A percentile compares a stretch with the other conserved stretches of the same genome.
phyloP scores from a whole-genome alignment of 306 rosid species.

The Hylodesmum podocarpum region DNA sequence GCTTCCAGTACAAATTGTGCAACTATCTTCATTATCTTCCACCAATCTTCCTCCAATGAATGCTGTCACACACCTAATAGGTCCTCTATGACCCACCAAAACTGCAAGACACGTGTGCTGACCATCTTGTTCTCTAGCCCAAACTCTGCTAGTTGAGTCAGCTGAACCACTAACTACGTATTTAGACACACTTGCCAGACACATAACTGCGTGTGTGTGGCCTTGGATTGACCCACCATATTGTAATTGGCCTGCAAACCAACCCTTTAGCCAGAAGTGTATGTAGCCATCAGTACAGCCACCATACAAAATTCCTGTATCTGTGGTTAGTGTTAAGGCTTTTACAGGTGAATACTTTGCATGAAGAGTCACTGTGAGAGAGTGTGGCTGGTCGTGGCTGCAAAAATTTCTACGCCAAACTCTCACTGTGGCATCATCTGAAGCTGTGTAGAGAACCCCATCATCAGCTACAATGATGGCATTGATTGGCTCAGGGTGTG shows the following conservation, averaged over 20 bases:
- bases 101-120: slow-evolving; percentile 75
- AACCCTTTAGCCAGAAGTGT: slow-evolving; percentile 84
- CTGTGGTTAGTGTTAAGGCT: slow-evolving; percentile 52
- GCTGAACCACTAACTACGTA: slow-evolving; percentile 85
- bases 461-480: slow-evolving; percentile 60
- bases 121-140: slow-evolving; percentile 63
- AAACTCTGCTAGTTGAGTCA: slow-evolving; percentile 77
- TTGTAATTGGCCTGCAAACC: slow-evolving; percentile 79
- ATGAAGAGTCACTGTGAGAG: slow-evolving; percentile 71
- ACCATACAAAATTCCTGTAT: slow-evolving; percentile 62
- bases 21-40: slow-evolving; percentile 49
- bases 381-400: slow-evolving; percentile 64
- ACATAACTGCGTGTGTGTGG: slow-evolving; percentile 86
- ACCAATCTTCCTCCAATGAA: slow-evolving; percentile 39
- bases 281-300: slow-evolving; percentile 93
- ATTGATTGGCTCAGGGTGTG: slow-evolving; percentile 69
- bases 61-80: slow-evolving; percentile 66
- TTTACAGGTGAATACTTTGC: slow-evolving; percentile 81
- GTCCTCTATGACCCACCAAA: slow-evolving; percentile 87
- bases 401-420: slow-evolving; percentile 86
- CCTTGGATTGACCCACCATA: slow-evolving; percentile 94
- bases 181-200: slow-evolving; percentile 57
- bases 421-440: slow-evolving; percentile 75
- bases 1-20: slow-evolving; percentile 77
- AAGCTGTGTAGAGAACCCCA: slow-evolving; percentile 82